Conservation (phyloP, 805 yeast genomes). For the Pichia cephalocereana region DNA sequence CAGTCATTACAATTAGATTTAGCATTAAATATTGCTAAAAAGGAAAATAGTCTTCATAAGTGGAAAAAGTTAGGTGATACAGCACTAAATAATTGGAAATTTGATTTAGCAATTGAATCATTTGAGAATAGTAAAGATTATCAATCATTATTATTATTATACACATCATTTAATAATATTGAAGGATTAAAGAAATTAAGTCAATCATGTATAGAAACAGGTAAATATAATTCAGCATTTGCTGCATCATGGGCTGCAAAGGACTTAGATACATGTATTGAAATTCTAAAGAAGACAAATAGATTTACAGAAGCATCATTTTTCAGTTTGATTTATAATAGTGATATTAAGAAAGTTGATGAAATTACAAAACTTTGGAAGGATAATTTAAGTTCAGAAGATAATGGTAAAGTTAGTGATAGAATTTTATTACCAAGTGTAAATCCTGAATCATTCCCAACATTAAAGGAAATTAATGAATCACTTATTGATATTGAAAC, state of each 20-base stretch:
- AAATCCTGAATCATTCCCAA: slow-evolving; percentile 30
- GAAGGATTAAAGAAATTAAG: slow-evolving; percentile 57
- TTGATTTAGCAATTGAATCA: slow-evolving; percentile 70
- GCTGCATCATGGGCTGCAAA: slow-evolving; percentile 86
- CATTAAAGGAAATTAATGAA: slow-evolving; percentile 27
- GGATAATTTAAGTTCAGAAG: slow-evolving; percentile 37
- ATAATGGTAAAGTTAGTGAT: slow-evolving; percentile 50
- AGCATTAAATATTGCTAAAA: slow-evolving; percentile 59
- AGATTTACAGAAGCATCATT: slow-evolving; percentile 81
- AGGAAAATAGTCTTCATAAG: slow-evolving; percentile 51
- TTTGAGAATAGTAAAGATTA: slow-evolving; percentile 73
- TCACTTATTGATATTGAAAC: slow-evolving; percentile 18
- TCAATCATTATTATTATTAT: slow-evolving; percentile 70
- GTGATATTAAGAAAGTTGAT: slow-evolving; percentile 31
- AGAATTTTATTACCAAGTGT: slow-evolving; percentile 43
- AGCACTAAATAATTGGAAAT: slow-evolving; percentile 69
- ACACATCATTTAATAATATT: slow-evolving; percentile 71
- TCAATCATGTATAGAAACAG: slow-evolving; percentile 53
- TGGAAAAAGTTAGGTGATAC: slow-evolving; percentile 92
- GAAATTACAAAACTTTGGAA: slow-evolving; percentile 61
- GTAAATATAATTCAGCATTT: slow-evolving; percentile 85
- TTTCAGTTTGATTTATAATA: slow-evolving; percentile 64
- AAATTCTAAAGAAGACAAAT: slow-evolving; percentile 56
- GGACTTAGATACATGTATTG: slow-evolving; percentile 52
- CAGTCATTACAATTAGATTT: slow-evolving; percentile 60